A percentile compares a stretch with the other conserved stretches of the same genome.
These are phyloP conservation scores for Mycosphaerella arachidis DNA, from an alignment of 2,329 filamentous ascomycete genomes.

Conservation along the genomic window DNA sequence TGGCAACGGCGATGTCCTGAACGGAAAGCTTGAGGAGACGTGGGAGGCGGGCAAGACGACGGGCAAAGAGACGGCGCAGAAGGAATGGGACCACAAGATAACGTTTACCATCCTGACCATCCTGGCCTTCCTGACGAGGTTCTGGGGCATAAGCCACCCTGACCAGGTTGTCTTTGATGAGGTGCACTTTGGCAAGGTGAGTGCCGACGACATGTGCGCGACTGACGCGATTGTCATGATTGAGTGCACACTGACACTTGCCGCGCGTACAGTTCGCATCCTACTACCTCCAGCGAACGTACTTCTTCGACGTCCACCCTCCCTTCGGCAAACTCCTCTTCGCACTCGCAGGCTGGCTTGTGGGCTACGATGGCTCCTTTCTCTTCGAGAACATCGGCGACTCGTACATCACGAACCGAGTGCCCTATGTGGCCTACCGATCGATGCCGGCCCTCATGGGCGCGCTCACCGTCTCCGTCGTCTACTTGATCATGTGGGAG, in stretches of 20 bases:
- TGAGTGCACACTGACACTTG: constrained; percentile 2
- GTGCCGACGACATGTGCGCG: background rate
- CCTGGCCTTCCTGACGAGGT: constrained; percentile 84
- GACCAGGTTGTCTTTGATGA: constrained; percentile 98
- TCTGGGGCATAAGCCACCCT: constrained; percentile 93
- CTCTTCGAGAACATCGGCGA: constrained; percentile 99
- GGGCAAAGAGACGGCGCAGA: constrained; percentile 27
- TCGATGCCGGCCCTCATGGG: constrained; percentile 88
- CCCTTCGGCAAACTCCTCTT: constrained; percentile 98
- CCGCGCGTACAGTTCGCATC: constrained; percentile 45
- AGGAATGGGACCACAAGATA: constrained; percentile 77
- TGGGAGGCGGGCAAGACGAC: constrained; percentile 36
- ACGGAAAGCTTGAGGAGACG: constrained; percentile 36
- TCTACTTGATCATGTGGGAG: constrained; percentile 99
- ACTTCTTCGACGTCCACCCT: constrained; percentile 99
- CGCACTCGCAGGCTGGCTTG: constrained; percentile 92
- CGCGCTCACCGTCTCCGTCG: constrained; percentile 85
- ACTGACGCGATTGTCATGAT: background rate
- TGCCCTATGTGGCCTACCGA: constrained; percentile 94
- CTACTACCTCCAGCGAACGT: constrained; percentile 89
- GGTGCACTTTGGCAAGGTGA: constrained; percentile 97
- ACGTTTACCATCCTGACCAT: constrained; percentile 71
- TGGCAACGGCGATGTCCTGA: constrained; percentile 15
- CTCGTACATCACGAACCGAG: constrained; percentile 94
- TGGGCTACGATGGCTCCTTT: constrained; percentile 95